Conservation (phyloP, 2,329 filamentous ascomycete genomes). For the Pseudogymnoascus sp. region DNA sequence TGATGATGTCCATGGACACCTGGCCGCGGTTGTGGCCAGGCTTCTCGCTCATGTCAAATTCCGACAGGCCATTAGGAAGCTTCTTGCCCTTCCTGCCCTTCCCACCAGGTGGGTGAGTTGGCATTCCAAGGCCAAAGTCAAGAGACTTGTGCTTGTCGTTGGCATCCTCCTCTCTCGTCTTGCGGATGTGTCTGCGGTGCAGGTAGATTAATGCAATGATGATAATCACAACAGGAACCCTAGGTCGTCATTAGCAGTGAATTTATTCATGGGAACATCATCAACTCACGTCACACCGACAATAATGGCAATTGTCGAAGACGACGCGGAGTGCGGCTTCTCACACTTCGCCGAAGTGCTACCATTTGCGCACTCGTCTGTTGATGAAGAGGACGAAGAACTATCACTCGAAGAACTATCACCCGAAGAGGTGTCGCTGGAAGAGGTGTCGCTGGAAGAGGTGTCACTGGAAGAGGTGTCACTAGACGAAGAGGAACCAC, state of each 20-base stretch:
- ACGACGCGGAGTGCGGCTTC: not conserved
- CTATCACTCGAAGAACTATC: too few relatives aligned
- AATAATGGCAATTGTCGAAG: slow-evolving; percentile 5
- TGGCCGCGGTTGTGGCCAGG: slow-evolving; percentile 38
- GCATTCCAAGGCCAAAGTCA: slow-evolving; percentile 75
- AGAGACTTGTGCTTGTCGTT: slow-evolving; percentile 83
- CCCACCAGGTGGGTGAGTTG: slow-evolving; percentile 22
- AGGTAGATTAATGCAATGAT: slow-evolving; percentile 63
- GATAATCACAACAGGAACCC: slow-evolving; percentile 66
- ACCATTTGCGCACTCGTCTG: not conserved
- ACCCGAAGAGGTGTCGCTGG: not conserved
- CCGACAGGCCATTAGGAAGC: slow-evolving; percentile 7
- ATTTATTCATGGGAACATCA: not conserved
- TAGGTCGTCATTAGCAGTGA: slow-evolving; percentile 30
- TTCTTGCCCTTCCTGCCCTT: slow-evolving; percentile 31
- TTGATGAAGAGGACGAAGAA: not conserved
- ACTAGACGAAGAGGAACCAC: too few relatives aligned
- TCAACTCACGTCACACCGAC: not conserved
- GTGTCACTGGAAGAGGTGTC: not conserved
- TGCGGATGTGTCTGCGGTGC: slow-evolving; percentile 69
- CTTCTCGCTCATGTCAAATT: slow-evolving; percentile 27
- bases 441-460: not conserved
- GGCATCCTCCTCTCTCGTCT: slow-evolving; percentile 66
- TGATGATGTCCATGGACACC: slow-evolving; percentile 57
- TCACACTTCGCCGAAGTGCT: not conserved